These are phyloP conservation scores for Penicillium italicum DNA, from an alignment of 2,329 filamentous ascomycete genomes.

Conservation along the genomic window DNA sequence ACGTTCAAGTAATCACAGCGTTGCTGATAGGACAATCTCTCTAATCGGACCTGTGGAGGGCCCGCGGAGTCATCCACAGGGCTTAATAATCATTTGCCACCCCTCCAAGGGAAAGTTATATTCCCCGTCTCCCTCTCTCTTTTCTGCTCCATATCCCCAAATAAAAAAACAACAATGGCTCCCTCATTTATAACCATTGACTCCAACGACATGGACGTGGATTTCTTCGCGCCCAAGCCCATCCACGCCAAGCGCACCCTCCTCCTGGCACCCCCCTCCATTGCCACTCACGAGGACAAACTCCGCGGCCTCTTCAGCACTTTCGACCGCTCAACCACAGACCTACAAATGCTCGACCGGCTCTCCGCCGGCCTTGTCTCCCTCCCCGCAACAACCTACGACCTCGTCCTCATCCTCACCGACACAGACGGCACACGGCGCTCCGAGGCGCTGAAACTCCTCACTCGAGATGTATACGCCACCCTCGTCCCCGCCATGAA, in stretches of 20 bases:
- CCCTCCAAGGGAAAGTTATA: constrained; percentile 14
- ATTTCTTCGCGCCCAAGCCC: constrained; percentile 33
- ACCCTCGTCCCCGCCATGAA: constrained; percentile 68
- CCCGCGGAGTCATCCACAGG: not conserved
- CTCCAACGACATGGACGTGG: constrained; percentile 52
- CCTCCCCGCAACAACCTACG: constrained; percentile 74
- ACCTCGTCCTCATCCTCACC: constrained; percentile 77
- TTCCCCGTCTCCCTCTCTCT: constrained; percentile 4
- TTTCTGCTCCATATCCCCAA: not conserved
- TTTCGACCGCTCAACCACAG: constrained; percentile 72
- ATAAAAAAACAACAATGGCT: constrained; percentile 17
- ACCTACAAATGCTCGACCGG: constrained; percentile 97
- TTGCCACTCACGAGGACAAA: constrained; percentile 78
- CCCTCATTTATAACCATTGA: constrained; percentile 52
- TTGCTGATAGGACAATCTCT: constrained; percentile 3
- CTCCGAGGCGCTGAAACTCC: constrained; percentile 60
- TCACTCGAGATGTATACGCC: constrained; percentile 65
- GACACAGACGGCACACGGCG: constrained; percentile 66
- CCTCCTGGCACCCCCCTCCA: constrained; percentile 83
- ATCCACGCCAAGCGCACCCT: constrained; percentile 58
- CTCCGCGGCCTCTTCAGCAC: constrained; percentile 67
- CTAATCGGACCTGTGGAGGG: not conserved
- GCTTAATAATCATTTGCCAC: constrained; percentile 17
- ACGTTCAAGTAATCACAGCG: not conserved
- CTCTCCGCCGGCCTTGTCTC: constrained; percentile 75